These are phyloP conservation scores for Fagopyrum tataricum DNA, from an alignment of 148 eudicot genomes.

Conservation along the genomic window DNA sequence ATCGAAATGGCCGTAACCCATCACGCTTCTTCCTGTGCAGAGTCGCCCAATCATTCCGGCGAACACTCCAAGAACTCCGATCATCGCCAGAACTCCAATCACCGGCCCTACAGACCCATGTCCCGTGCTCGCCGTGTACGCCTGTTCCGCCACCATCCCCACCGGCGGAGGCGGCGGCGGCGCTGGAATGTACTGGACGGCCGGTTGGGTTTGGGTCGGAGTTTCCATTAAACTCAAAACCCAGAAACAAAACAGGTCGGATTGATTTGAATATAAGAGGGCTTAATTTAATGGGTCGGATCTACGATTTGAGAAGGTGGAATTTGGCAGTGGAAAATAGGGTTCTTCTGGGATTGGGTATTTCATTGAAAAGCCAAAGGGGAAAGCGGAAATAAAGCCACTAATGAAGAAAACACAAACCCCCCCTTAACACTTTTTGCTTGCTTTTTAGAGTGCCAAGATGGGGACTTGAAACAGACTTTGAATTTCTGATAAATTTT, in stretches of 20 bases:
- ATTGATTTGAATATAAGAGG: neutral
- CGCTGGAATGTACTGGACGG: neutral
- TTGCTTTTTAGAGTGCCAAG: too few species aligned
- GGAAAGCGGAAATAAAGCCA: too few species aligned
- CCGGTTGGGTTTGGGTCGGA: too few species aligned
- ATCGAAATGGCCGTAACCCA: slow-evolving; percentile 40
- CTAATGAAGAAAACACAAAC: too few species aligned
- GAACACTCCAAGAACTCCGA: slow-evolving; percentile 25
- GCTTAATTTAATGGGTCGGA: neutral
- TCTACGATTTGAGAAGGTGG: neutral
- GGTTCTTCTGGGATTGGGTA: too few species aligned
- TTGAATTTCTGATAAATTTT: too few species aligned
- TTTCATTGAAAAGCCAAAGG: too few species aligned
- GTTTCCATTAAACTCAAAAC: too few species aligned
- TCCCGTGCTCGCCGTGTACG: slow-evolving; percentile 16
- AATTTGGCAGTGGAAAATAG: neutral
- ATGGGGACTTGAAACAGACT: too few species aligned
- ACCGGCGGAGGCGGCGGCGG: neutral
- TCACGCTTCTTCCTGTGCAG: slow-evolving; percentile 29
- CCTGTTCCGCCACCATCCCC: slow-evolving; percentile 23
- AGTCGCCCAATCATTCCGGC: slow-evolving; percentile 37
- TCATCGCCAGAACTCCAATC: slow-evolving; percentile 31
- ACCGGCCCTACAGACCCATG: slow-evolving; percentile 42
- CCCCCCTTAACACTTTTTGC: too few species aligned
- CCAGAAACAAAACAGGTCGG: too few species aligned